phyloP scores from a whole-genome alignment of 805 yeast species.

The Candida coquimbonensis region DNA sequence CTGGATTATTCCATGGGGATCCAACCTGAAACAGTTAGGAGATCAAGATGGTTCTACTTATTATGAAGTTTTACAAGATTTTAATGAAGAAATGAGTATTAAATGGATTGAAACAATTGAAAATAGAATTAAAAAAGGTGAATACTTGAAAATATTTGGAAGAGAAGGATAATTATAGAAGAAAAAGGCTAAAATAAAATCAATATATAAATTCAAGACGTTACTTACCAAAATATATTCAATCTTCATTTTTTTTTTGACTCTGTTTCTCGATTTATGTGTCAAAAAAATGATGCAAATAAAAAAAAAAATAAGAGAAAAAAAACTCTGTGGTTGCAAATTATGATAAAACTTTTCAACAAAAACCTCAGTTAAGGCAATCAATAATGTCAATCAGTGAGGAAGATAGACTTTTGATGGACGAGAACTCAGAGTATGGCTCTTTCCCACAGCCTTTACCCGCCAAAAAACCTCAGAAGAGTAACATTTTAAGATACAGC shows the following conservation, averaged over 20 bases:
- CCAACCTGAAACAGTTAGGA: conserved; percentile 6
- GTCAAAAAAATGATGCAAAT: no score
- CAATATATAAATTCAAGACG: no score
- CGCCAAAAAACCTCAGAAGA: neutral
- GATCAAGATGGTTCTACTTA: conserved; percentile 5
- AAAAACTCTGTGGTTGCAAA: neutral
- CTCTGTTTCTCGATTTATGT: no score
- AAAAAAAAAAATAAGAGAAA: neutral
- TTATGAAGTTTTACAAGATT: conserved; percentile 21
- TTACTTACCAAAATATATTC: no score
- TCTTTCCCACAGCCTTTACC: neutral
- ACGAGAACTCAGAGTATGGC: neutral
- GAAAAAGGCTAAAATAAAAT: neutral
- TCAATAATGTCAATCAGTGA: neutral
- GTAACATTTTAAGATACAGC: neutral
- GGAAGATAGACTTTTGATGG: neutral
- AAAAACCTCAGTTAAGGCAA: neutral
- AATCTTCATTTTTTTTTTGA: no score
- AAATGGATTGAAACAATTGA: conserved; percentile 17
- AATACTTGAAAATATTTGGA: conserved; percentile 12
- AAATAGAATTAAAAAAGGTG: conserved; percentile 23
- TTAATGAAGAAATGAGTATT: conserved; percentile 20
- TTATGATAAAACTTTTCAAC: neutral
- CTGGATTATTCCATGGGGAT: conserved; percentile 27
- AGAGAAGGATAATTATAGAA: neutral